Evolutionary conservation across 1,284 basidiomycete genomes (phyloP), one percentile per base, ranked within the genome.

Genomic region (Pascua guehoae): DNA sequence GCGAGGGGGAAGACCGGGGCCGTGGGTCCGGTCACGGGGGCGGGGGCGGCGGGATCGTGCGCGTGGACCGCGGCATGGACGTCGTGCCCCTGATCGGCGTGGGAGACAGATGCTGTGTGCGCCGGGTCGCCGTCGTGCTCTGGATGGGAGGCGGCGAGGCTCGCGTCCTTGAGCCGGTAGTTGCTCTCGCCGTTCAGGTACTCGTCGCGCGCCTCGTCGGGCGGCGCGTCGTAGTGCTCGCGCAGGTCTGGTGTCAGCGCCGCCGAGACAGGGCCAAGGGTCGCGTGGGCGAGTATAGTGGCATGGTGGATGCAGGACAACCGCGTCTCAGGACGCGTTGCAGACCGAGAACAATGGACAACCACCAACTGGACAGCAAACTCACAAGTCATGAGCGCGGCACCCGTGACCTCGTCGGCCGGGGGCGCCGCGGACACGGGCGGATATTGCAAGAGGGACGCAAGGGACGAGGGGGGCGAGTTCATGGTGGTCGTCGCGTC

Each of bases 321-420:
- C 9, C 41, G 43, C 37, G 14, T 43, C 24, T 18, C 15, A 14
- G 38, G 43, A 37, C 8, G 12, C 45, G 45, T 9, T 32, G 12
- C 17, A 16, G 5, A 8, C 12, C 32, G n/a, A 11, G 15, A n/a
- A 10, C 24, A n/a, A n/a, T 39, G 37, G 42, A 51, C 16, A 37
- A 16, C 24, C 42, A 32, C 12, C 24, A n/a, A 5, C 15, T n/a
- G n/a, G n/a, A 37, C 5, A 36, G 4, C 9, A 36, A 32, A 63
- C 61, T 53, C 51, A 63, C 61, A 63, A 14, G 47, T 57, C 41
- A 63, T 55, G 44, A 63, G 51, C 2, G 51, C 55, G 8, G 44
- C 53, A n/a, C 53, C 47, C 14, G 17, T 46, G 50, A 17, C 44
- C 18, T 57, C 55, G n/a, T 52, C 55, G 5, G 50, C 42, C 3